Evolutionary conservation across 176 grass and related monocot species (phyloP), one percentile per base, ranked within the genome.

Genomic region (Aegilops bicornis): DNA sequence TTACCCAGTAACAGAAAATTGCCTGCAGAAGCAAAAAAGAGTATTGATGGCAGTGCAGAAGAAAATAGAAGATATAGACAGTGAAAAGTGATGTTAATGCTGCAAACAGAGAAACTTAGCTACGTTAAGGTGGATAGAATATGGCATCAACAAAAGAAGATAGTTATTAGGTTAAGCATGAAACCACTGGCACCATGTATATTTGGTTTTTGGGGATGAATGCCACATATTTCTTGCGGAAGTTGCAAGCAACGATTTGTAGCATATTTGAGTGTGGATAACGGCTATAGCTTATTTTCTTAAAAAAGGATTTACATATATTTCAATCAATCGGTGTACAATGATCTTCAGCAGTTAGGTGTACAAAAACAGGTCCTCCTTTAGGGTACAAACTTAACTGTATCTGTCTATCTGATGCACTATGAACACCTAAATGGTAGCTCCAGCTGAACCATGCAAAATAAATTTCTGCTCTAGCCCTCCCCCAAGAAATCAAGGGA

Each of bases 1-100:
- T 96, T 19, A 95, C 54, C 96, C 93, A 96, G 81, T 98, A 96
- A 88, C 83, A 96, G 83, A 98, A 96, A 92, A 98, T 91, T 82
- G 93, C 96, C 96, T 98, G 85, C 32, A 79, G 61, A 64, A 76
- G 16, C 50, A 52, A 89, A 17, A 16, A 5, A 83, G 22, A 81
- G n/a, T 70, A 67, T 79, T 62, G 48, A 59, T 19, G 69, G 22
- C 36, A 73, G 2, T 24, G 36, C 10, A 6, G 40, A 72, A 77
- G 14, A 64, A 64, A 89, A 20, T 0, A 40, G 37, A 10, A 63
- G 25, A 89, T 42, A 42, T 42, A 42, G 40, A 42, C 9, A 19
- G 12, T 76, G 23, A 79, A 59, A 61, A 64, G 74, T 61, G 69
- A 47, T 15, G 40, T 48, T 54, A 10, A 30, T 54, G 73, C 45